Evolutionary conservation across 352 stramenopile genomes (phyloP).

Genomic region (Phytopythium vexans): DNA sequence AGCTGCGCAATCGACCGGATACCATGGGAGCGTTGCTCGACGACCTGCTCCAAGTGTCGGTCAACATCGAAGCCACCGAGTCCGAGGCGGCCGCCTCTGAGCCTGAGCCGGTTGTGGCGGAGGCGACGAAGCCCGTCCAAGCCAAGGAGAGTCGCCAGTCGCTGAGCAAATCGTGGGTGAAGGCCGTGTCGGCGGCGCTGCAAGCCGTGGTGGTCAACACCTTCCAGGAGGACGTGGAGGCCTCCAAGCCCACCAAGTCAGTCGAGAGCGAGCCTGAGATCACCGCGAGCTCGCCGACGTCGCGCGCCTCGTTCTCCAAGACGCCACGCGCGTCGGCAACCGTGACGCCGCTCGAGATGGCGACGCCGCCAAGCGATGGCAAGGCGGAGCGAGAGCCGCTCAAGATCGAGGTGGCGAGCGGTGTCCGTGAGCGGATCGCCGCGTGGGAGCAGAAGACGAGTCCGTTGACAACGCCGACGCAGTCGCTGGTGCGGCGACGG

Average conservation of each 20-base stretch:
- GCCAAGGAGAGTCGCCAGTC: constrained; percentile 9
- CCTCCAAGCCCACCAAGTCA: constrained; percentile 6
- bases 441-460: not conserved
- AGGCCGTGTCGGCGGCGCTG: constrained; percentile 23
- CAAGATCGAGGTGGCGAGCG: not conserved
- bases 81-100: constrained; percentile 2
- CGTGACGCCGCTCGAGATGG: constrained; percentile 2
- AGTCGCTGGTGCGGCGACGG: not conserved
- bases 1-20: constrained; percentile 32
- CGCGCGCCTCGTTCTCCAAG: constrained; percentile 6
- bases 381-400: not conserved
- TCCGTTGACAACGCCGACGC: not conserved
- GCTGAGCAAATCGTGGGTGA: constrained; percentile 1
- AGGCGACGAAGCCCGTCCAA: constrained; percentile 5
- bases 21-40: constrained; percentile 42
- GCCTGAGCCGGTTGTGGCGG: not conserved
- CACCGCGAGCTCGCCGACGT: constrained; percentile 2
- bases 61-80: constrained; percentile 19
- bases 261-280: not conserved
- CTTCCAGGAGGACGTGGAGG: constrained; percentile 24
- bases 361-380: not conserved
- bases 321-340: constrained; percentile 6
- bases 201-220: constrained; percentile 27
- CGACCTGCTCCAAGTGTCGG: constrained; percentile 51
- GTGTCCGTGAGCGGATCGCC: constrained; percentile 3